Evolutionary conservation across 1,284 basidiomycete species (phyloP).

Genomic region (Rhodotorula mucilaginosa): DNA sequence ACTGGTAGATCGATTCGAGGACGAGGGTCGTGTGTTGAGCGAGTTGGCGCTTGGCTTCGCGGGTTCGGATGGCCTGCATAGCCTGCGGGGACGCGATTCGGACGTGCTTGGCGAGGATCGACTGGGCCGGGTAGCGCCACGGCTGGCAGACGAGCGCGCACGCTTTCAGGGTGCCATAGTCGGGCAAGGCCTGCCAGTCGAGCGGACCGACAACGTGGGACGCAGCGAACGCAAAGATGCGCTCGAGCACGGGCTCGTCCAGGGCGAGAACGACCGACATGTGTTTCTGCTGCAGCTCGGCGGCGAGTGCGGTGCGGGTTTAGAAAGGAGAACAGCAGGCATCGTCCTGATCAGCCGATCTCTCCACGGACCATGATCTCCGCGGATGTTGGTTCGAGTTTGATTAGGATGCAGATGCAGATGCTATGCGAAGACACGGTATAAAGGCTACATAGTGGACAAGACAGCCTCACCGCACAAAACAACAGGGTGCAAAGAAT

Average conservation of each 20-base stretch:
- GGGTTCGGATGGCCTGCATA: conserved; percentile 21
- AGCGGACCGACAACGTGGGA: conserved; percentile 3
- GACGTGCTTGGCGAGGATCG: conserved; percentile 18
- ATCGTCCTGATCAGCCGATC: no score
- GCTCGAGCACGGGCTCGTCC: conserved; percentile 16
- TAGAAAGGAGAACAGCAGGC: no score
- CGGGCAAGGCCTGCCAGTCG: conserved; percentile 13
- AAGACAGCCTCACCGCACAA: no score
- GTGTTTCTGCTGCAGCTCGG: no score
- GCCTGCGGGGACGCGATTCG: conserved; percentile 11
- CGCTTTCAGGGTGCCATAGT: conserved; percentile 18
- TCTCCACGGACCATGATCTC: no score
- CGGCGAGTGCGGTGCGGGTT: no score
- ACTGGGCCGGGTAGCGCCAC: conserved; percentile 23
- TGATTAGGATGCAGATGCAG: no score
- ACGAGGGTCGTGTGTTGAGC: conserved; percentile 9
- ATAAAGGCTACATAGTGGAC: no score
- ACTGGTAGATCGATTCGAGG: conserved; percentile 22
- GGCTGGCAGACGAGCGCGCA: conserved; percentile 14
- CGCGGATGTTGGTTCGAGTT: no score
- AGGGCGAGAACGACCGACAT: conserved; percentile 3
- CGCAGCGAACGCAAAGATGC: conserved; percentile 15
- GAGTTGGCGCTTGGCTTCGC: conserved; percentile 21
- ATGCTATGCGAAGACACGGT: no score
- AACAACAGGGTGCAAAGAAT: no score